phyloP scores from a whole-genome alignment of 352 stramenopile genomes.

The Globisporangium nunn region DNA sequence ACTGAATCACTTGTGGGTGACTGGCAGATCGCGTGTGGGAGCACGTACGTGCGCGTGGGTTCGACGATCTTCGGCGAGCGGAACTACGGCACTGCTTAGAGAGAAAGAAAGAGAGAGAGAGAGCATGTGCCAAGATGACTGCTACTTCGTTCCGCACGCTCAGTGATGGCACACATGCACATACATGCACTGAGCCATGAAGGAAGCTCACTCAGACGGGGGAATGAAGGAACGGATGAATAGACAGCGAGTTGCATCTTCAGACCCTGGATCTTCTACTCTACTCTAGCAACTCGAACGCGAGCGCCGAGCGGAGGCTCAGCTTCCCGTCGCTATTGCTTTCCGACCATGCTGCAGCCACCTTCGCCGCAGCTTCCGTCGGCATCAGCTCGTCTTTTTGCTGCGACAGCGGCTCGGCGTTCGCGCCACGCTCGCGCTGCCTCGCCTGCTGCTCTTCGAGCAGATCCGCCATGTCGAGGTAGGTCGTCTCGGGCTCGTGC shows the following conservation, averaged over 20 bases:
- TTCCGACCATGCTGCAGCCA: conserved; percentile 43
- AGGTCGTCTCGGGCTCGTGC: conserved; percentile 66
- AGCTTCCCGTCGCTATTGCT: conserved; percentile 26
- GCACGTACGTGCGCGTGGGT: conserved; percentile 95
- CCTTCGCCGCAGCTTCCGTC: conserved; percentile 35
- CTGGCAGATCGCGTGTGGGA: conserved; percentile 89
- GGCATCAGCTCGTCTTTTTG: conserved; percentile 17
- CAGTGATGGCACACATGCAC: neutral
- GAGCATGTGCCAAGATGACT: neutral
- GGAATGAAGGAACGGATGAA: neutral
- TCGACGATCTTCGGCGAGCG: conserved; percentile 97
- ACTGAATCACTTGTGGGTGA: neutral
- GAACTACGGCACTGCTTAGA: conserved; percentile 68
- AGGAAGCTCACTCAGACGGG: too few relatives aligned
- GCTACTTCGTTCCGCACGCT: neutral
- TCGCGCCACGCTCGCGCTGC: conserved; percentile 24
- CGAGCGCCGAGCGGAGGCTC: conserved; percentile 47
- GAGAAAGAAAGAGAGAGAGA: neutral
- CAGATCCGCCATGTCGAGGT: conserved; percentile 71
- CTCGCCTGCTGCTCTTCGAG: conserved; percentile 37
- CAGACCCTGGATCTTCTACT: too few relatives aligned
- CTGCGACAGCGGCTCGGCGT: conserved; percentile 2
- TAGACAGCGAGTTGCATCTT: neutral
- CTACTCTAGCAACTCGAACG: conserved; percentile 52
- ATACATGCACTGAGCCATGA: too few relatives aligned